A percentile compares a stretch with the other conserved stretches of the same genome.
Conservation (phyloP, 1,139 yeast species). For the Candida neerlandica region DNA sequence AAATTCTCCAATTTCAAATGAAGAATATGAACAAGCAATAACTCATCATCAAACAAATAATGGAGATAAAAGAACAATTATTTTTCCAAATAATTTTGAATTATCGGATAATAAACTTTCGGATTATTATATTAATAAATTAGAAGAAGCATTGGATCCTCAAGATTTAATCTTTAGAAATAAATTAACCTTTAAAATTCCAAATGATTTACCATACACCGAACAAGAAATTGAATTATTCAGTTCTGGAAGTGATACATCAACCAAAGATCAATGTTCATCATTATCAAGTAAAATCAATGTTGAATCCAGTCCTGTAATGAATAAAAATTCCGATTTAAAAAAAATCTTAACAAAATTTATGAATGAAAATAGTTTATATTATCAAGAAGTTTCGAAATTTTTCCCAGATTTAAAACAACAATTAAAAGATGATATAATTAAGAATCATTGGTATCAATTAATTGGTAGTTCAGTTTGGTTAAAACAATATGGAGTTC, state of each 20-base stretch:
- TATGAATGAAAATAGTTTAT: constrained; percentile 7
- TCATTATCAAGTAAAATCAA: neutral
- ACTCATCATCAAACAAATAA: neutral
- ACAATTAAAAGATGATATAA: neutral
- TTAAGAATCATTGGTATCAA: constrained; percentile 27
- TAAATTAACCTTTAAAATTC: neutral
- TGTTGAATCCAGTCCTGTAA: constrained; percentile 1
- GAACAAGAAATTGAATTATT: neutral
- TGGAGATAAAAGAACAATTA: constrained; percentile 1
- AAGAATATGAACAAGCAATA: neutral
- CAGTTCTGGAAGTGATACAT: neutral
- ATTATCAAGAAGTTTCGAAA: constrained; percentile 1
- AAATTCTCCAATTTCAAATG: neutral
- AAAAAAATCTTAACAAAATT: constrained; percentile 17
- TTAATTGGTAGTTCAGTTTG: constrained; percentile 37
- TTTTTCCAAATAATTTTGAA: constrained; percentile 4
- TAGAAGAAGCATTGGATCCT: constrained; percentile 4
- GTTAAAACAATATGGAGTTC: constrained; percentile 36
- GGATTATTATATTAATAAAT: neutral
- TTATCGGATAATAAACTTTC: neutral
- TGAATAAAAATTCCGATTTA: constrained; percentile 14
- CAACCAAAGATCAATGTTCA: neutral
- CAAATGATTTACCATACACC: neutral
- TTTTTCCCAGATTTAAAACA: constrained; percentile 3
- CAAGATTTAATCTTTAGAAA: constrained; percentile 3